Conservation (phyloP, 768 basidiomycete species). For the Agaricus blazei region DNA sequence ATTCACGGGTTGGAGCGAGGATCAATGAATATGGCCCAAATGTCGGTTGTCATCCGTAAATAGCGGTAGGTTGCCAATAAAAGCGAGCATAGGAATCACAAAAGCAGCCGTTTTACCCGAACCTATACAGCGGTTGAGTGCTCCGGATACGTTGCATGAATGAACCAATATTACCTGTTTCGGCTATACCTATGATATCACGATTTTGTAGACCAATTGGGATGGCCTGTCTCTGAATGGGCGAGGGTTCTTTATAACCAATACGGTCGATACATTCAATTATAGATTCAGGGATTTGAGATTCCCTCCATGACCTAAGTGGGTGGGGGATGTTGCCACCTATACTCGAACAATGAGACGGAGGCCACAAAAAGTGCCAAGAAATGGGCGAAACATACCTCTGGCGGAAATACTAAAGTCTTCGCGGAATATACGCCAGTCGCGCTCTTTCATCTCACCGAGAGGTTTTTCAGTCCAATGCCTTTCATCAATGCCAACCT, state of each 20-base stretch:
- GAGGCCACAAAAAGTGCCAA: not conserved
- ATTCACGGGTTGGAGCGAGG: conserved; percentile 94
- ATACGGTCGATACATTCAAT: conserved; percentile 83
- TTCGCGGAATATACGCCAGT: conserved; percentile 99
- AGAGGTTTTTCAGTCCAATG: conserved; percentile 98
- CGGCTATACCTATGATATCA: conserved; percentile 97
- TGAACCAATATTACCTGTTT: conserved; percentile 68
- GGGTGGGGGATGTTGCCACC: conserved; percentile 94
- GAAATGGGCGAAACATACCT: conserved; percentile 42
- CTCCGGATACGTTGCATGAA: not conserved
- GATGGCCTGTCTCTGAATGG: conserved; percentile 97
- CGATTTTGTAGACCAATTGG: conserved; percentile 97
- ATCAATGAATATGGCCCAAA: conserved; percentile 89
- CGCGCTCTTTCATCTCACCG: conserved; percentile 91
- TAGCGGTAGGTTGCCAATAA: conserved; percentile 81
- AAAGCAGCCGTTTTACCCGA: conserved; percentile 99
- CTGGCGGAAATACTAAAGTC: conserved; percentile 95
- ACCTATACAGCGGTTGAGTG: conserved; percentile 40
- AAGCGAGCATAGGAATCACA: conserved; percentile 95
- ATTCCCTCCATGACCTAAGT: conserved; percentile 88
- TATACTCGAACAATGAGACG: conserved; percentile 32
- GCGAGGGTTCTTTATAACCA: conserved; percentile 95
- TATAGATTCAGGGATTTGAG: conserved; percentile 71
- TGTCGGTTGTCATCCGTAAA: conserved; percentile 93
- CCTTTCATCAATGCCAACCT: conserved; percentile 83